Evolutionary conservation across 495 filamentous ascomycete species (phyloP).

Genomic region (Amphirosellinia nigrospora): DNA sequence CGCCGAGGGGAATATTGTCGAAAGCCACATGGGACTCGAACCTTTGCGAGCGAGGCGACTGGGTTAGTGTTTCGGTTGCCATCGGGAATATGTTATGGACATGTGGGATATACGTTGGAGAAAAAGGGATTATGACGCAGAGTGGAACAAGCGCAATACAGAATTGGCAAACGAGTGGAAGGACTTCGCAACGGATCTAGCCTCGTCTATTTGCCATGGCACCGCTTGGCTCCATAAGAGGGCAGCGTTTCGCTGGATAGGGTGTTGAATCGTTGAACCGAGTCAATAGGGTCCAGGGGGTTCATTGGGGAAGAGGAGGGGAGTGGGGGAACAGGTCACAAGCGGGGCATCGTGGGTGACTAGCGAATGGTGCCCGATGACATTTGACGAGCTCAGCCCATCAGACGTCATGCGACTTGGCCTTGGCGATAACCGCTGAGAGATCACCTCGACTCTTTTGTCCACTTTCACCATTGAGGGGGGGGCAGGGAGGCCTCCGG

Average conservation of each 20-base stretch:
- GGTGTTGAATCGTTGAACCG: neutral
- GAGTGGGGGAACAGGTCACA: slow-evolving; percentile 13
- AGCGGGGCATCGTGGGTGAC: slow-evolving; percentile 26
- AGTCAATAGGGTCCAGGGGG: slow-evolving; percentile 1
- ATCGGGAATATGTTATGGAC: slow-evolving; percentile 28
- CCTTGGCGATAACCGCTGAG: slow-evolving; percentile 23
- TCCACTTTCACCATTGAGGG: neutral
- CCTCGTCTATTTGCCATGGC: slow-evolving; percentile 1
- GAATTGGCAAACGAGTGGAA: neutral
- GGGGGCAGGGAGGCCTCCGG: slow-evolving; percentile 16
- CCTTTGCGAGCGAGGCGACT: slow-evolving; percentile 47
- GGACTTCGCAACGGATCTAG: slow-evolving; percentile 4
- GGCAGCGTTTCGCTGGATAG: neutral
- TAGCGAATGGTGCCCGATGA: slow-evolving; percentile 25
- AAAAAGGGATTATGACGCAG: slow-evolving; percentile 1
- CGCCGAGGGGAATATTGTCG: slow-evolving; percentile 79
- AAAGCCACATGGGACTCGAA: slow-evolving; percentile 81
- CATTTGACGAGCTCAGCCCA: slow-evolving; percentile 20
- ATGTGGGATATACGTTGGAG: neutral
- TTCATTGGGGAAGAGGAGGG: slow-evolving; percentile 16
- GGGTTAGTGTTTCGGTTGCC: slow-evolving; percentile 53
- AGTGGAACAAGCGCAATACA: neutral
- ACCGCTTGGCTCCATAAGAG: slow-evolving; percentile 17
- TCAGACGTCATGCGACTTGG: slow-evolving; percentile 26
- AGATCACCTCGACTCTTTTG: slow-evolving; percentile 4